Evolutionary conservation across 2,329 filamentous ascomycete genomes (phyloP), one percentile per base, ranked within the genome.

Genomic region (Diatrype stigma): DNA sequence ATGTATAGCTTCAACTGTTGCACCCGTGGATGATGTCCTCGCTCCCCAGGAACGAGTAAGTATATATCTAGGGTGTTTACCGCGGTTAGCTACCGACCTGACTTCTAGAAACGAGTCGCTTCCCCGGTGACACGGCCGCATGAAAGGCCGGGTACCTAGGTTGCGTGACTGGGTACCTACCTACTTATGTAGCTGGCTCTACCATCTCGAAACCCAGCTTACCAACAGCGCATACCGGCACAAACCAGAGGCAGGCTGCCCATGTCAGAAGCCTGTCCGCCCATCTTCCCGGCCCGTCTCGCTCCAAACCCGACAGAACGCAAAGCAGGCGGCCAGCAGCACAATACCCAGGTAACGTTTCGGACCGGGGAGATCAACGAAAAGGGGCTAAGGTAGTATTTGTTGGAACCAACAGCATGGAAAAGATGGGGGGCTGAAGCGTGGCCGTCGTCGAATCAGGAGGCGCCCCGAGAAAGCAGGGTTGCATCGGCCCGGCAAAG

Each of bases 321-420:
- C 26, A 30, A 30, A 30, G n/a, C n/a, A n/a, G n/a, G n/a, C n/a
- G n/a, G n/a, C n/a, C n/a, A n/a, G 34, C 34, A 37, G 17, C 10
- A 14, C 34, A 22, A 40, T 17, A 40, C 37, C 12, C 17, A 22
- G 17, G 37, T 21, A 19, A 19, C 19, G 37, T 40, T 40, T 40
- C 37, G 37, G 37, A 40, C 37, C 12, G 37, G 37, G 17, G 1
- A n/a, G 3, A 30, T 30, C 6, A 30, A 10, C 6, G n/a, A 37
- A 37, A 16, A 37, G 34, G n/a, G 34, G 34, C 12, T 44, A 16
- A 11, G 14, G 40, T 44, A 2, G 40, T 26, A 23, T 44, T 44
- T 44, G 21, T 23, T 44, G 7, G 40, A 44, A 44, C 40, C 40
- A 44, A 44, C 40, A 44, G 40, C 40, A 26, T 44, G 40, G 40